These are phyloP conservation scores for Pythium brassicae DNA, from an alignment of 352 stramenopile genomes.

Conservation along the genomic window DNA sequence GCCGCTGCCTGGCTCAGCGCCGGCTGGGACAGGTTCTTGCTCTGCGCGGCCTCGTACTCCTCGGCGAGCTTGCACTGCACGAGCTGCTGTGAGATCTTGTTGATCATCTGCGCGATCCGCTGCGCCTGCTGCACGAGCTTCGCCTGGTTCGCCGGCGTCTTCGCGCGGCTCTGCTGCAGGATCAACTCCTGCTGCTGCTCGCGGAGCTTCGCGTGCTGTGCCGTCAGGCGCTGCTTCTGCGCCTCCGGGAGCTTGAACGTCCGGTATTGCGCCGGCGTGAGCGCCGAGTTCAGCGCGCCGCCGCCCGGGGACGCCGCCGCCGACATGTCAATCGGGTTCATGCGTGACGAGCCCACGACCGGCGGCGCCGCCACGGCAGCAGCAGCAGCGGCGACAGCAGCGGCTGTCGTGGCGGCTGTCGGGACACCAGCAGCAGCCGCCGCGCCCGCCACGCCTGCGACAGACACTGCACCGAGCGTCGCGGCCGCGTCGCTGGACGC, in stretches of 20 bases:
- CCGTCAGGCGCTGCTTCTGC: constrained; percentile 65
- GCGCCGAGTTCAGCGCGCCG: constrained; percentile 25
- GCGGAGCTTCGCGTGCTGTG: constrained; percentile 64
- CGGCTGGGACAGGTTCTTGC: constrained; percentile 34
- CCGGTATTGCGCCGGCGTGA: constrained; percentile 70
- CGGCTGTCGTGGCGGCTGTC: neutral
- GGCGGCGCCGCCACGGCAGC: constrained; percentile 18
- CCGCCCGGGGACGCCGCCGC: constrained; percentile 1
- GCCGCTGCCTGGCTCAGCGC: constrained; percentile 18
- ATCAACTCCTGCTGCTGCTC: constrained; percentile 81
- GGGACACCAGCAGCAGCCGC: constrained; percentile 1
- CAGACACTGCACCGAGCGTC: neutral
- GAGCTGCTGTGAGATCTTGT: constrained; percentile 83
- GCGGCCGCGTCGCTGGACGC: constrained; percentile 15
- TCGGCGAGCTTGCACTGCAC: constrained; percentile 80
- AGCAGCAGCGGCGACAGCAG: too few species aligned
- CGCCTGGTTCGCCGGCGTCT: constrained; percentile 60
- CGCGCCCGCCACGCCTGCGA: neutral
- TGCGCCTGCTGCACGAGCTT: constrained; percentile 76
- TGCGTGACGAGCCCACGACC: constrained; percentile 25
- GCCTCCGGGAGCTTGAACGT: constrained; percentile 65
- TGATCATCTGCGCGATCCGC: constrained; percentile 76
- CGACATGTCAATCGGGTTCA: constrained; percentile 49
- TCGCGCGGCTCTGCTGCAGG: constrained; percentile 63
- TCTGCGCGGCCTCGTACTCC: constrained; percentile 66